phyloP scores from a whole-genome alignment of 2,329 filamentous ascomycete species.

The Biscogniauxia mediterranea region DNA sequence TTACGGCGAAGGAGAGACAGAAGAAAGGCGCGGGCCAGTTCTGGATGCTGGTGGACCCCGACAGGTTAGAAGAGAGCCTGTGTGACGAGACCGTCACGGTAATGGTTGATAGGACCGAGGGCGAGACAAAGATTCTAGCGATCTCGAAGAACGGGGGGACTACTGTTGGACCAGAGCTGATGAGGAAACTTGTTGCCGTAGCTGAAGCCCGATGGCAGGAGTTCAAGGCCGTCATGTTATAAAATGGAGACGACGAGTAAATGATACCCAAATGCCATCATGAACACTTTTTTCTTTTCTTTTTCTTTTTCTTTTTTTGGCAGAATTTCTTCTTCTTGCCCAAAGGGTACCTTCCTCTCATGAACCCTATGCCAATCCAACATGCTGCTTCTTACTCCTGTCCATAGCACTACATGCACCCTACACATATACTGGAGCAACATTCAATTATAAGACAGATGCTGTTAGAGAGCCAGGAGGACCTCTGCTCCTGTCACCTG shows the following conservation, averaged over 20 bases:
- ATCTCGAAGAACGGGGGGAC: conserved; percentile 85
- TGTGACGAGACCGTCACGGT: conserved; percentile 82
- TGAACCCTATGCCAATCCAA: no score
- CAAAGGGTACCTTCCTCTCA: no score
- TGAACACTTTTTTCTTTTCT: no score
- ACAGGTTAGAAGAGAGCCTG: conserved; percentile 82
- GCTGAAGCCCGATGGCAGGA: conserved; percentile 66
- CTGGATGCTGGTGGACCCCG: conserved; percentile 86
- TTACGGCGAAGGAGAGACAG: conserved; percentile 61
- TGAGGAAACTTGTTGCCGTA: conserved; percentile 57
- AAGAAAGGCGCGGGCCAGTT: conserved; percentile 44
- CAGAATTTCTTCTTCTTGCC: not conserved
- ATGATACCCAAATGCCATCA: conserved; percentile 20
- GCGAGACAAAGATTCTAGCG: conserved; percentile 58
- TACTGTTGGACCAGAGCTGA: conserved; percentile 60
- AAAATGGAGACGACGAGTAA: conserved; percentile 9
- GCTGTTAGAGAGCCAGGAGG: no score
- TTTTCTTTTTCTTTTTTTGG: not conserved
- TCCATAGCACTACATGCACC: no score
- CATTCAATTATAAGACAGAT: no score
- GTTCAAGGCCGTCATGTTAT: conserved; percentile 35
- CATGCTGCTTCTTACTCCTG: no score
- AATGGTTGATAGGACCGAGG: conserved; percentile 65
- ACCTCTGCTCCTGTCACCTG: no score
- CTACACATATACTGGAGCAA: no score